A percentile compares a stretch with the other conserved stretches of the same genome.
Conservation (phyloP, 2,329 filamentous ascomycete genomes). For the Emericellopsis cladophorae region DNA sequence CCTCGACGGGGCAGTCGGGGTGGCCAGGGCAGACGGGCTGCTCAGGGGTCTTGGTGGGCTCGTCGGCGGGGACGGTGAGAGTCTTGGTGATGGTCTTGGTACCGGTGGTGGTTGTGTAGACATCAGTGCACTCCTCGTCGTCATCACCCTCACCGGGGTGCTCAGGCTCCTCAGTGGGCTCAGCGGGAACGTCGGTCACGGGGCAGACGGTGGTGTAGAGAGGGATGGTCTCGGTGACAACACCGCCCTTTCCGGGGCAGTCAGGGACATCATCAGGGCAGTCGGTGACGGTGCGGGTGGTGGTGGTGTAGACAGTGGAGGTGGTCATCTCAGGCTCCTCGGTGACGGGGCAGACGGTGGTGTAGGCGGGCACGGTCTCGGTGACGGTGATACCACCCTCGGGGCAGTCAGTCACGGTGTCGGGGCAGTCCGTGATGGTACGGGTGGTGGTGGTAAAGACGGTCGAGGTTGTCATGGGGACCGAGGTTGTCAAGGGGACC, state of each 20-base stretch:
- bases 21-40: background rate
- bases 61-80: background rate
- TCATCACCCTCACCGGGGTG: background rate
- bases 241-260: slow-evolving; percentile 28
- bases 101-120: slow-evolving; percentile 1
- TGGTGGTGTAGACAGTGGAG: slow-evolving; percentile 37
- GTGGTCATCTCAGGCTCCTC: slow-evolving; percentile 8
- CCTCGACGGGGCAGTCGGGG: background rate
- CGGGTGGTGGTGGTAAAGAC: slow-evolving; percentile 39
- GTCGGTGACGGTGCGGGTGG: slow-evolving; percentile 42
- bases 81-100: slow-evolving; percentile 2
- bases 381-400: background rate
- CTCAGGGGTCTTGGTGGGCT: background rate
- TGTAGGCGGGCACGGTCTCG: background rate
- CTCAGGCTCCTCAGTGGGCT: slow-evolving; percentile 2
- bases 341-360: slow-evolving; percentile 1
- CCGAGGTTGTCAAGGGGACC: slow-evolving; percentile 10
- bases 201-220: slow-evolving; percentile 22
- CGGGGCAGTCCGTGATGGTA: slow-evolving; percentile 44
- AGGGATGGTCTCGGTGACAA: slow-evolving; percentile 11
- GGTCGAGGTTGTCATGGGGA: slow-evolving; percentile 18
- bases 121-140: slow-evolving; percentile 2
- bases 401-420: slow-evolving; percentile 46
- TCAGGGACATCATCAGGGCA: slow-evolving; percentile 43
- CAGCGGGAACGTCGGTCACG: slow-evolving; percentile 7